phyloP scores from a whole-genome alignment of 305 asterid species.

The Plantago rigida region DNA sequence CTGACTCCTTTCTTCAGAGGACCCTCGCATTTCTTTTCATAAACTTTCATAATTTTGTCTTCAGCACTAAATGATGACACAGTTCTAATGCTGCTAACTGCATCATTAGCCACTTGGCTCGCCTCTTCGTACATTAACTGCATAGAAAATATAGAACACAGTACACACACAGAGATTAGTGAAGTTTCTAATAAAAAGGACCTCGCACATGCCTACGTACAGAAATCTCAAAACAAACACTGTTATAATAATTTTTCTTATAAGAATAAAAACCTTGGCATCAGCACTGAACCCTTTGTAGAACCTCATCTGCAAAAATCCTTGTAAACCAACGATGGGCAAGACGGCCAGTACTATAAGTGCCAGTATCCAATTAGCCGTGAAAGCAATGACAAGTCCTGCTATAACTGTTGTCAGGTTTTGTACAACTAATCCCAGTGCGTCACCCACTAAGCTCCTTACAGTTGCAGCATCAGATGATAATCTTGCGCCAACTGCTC shows the following conservation, averaged over 20 bases:
- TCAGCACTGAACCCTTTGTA: conserved; percentile 51
- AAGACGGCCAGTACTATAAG: conserved; percentile 38
- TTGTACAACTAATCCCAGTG: conserved; percentile 63
- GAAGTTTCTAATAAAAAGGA: background rate
- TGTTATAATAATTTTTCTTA: background rate
- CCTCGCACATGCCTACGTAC: background rate
- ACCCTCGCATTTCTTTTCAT: conserved; percentile 51
- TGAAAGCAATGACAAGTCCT: conserved; percentile 60
- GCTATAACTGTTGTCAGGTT: conserved; percentile 49
- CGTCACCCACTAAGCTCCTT: conserved; percentile 66
- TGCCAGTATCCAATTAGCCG: conserved; percentile 75
- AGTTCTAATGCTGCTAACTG: conserved; percentile 74
- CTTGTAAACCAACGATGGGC: conserved; percentile 66
- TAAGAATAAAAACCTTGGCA: conserved; percentile 51
- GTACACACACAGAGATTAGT: background rate
- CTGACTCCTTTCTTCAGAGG: conserved; percentile 55
- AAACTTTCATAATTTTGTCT: conserved; percentile 56
- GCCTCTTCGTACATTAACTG: conserved; percentile 88
- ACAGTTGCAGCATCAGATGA: conserved; percentile 67
- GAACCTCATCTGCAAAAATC: conserved; percentile 60
- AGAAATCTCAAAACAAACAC: background rate
- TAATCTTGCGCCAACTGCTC: conserved; percentile 78
- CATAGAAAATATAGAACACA: background rate
- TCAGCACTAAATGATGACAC: conserved; percentile 82
- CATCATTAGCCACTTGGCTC: conserved; percentile 80